phyloP scores from a whole-genome alignment of 306 rosid species.

The Trifolium dubium region DNA sequence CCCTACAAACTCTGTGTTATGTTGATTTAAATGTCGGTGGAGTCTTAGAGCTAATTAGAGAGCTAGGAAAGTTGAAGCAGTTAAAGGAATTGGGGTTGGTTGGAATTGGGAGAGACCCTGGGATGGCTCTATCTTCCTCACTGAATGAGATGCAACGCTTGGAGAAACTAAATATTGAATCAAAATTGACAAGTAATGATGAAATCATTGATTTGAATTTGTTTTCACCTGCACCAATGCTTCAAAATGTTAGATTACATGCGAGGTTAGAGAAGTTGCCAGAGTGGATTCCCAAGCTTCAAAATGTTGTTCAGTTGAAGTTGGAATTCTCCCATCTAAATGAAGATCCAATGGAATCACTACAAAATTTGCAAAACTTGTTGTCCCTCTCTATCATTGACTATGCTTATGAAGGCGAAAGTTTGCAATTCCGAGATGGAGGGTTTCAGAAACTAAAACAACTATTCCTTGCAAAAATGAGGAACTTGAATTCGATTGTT shows the following conservation, averaged over 20 bases:
- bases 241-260: background rate
- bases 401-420: background rate
- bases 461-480: background rate
- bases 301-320: background rate
- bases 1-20: too few species aligned
- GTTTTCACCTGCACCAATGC: background rate
- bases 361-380: background rate
- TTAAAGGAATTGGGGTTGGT: background rate
- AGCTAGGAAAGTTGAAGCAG: constrained; percentile 12
- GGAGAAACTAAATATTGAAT: background rate
- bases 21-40: background rate
- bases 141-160: constrained; percentile 1
- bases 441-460: background rate
- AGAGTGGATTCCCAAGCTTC: background rate
- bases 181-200: too few species aligned
- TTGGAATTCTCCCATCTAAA: accelerated
- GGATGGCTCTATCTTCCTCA: background rate
- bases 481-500: background rate
- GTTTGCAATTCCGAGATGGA: constrained; percentile 15
- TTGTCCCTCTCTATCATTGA: accelerated
- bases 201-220: background rate
- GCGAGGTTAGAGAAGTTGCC: background rate
- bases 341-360: background rate
- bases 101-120: background rate
- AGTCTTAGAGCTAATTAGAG: background rate